Evolutionary conservation across 2,329 filamentous ascomycete species (phyloP).

Genomic region (Bipolaris sorokiniana): DNA sequence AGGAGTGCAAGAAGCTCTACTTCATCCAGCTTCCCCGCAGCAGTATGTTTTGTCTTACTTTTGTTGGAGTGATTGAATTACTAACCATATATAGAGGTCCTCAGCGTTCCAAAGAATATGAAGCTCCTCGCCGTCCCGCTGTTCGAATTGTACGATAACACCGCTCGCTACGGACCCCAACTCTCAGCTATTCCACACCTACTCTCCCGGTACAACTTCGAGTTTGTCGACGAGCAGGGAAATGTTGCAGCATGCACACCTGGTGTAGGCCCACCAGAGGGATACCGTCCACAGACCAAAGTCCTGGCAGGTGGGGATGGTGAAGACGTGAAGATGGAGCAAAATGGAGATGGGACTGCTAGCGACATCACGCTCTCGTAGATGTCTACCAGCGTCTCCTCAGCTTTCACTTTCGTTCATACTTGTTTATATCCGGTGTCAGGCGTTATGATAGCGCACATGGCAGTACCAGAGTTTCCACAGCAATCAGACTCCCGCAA

Average conservation of each 20-base stretch:
- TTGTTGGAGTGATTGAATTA: slow-evolving; percentile 8
- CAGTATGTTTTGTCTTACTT: slow-evolving; percentile 62
- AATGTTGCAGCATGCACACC: slow-evolving; percentile 86
- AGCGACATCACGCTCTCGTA: slow-evolving; percentile 46
- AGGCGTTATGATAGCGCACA: slow-evolving; percentile 7
- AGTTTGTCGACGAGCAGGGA: slow-evolving; percentile 93
- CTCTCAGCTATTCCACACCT: slow-evolving; percentile 95
- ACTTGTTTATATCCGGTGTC: slow-evolving; percentile 5
- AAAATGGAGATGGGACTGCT: slow-evolving; percentile 43
- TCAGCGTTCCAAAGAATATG: slow-evolving; percentile 99
- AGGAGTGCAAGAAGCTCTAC: slow-evolving; percentile 99
- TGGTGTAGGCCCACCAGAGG: slow-evolving; percentile 67
- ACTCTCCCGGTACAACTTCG: slow-evolving; percentile 93
- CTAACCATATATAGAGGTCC: slow-evolving; percentile 68
- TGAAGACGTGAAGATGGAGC: slow-evolving; percentile 47
- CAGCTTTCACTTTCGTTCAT: neutral
- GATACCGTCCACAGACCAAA: slow-evolving; percentile 39
- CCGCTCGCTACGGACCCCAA: slow-evolving; percentile 90
- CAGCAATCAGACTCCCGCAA: neutral
- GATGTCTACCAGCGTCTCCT: neutral
- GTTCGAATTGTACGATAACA: slow-evolving; percentile 98
- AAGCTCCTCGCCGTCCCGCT: slow-evolving; percentile 95
- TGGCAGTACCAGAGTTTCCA: neutral
- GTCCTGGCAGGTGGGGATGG: slow-evolving; percentile 48
- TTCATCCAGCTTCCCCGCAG: slow-evolving; percentile 92